Evolutionary conservation across 176 grass and related monocot genomes (phyloP), one percentile per base, ranked within the genome.

Genomic region (Oryza australiensis): DNA sequence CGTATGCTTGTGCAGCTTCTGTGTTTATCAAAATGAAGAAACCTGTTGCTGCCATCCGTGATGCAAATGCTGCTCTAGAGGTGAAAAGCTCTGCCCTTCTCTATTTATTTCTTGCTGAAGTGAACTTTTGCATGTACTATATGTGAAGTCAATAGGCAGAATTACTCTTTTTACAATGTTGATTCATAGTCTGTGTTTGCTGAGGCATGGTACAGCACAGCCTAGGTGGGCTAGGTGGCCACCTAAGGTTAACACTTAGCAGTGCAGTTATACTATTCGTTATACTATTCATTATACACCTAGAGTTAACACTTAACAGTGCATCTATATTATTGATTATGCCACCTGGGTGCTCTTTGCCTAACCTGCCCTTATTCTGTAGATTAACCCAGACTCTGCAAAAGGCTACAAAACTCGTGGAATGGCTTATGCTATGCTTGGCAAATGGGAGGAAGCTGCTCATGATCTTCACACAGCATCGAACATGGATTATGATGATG

Each of bases 11-110:
- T 89, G 70, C 88, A 98, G 92, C 95, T 29, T 91, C 95, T 26
- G 95, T 88, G 22, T 95, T 89, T 68, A 98, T 98, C 30, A 95
- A 98, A 84, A 98, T 98, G 92, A 98, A 91, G 84, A 98, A 98
- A 87, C 92, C 95, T 22, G 70, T 83, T 86, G 95, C 95, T 84
- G 95, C 95, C 79, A 93, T 95, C 74, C 87, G 95, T 79, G 95
- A 98, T 83, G 95, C 95, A 75, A 98, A 75, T 79, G 90, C 88
- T 37, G 95, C 95, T 79, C 70, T 98, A 62, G 87, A 98, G 92
- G 95, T 97, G 77, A 75, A 80, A 22, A 11, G 5, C 78, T 53
- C 38, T 13, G 71, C 5, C 27, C 33, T 53, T 71, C 26, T 79
- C 53, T 32, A 26, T 59, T 22, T 75, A 14, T 74, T 74, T 57